Evolutionary conservation across 2,329 filamentous ascomycete species (phyloP).

Genomic region (Pseudocercospora crystallina): DNA sequence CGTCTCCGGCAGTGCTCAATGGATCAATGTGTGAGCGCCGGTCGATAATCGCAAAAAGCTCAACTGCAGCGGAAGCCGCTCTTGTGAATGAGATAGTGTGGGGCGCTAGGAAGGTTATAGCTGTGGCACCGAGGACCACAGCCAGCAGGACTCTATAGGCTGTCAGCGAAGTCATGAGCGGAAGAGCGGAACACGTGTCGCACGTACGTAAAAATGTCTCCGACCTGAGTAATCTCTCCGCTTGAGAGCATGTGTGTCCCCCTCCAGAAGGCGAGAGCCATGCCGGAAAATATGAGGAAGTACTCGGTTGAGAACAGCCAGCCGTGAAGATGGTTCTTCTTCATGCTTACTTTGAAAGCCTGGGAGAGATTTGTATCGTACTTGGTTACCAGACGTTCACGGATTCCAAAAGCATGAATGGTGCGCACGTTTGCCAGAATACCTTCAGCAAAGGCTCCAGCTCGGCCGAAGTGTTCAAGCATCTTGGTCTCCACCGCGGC

Average conservation of each 20-base stretch:
- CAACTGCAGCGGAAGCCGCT: conserved; percentile 41
- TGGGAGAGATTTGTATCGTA: conserved; percentile 45
- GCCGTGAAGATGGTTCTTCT: conserved; percentile 43
- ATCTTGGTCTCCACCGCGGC: conserved; percentile 37
- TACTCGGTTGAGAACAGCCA: conserved; percentile 44
- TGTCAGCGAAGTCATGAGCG: no score
- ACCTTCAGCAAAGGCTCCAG: conserved; percentile 50
- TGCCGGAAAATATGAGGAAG: conserved; percentile 42
- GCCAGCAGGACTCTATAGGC: conserved; percentile 19
- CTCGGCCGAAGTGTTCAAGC: conserved; percentile 40
- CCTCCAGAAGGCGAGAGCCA: conserved; percentile 45
- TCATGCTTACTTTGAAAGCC: conserved; percentile 45
- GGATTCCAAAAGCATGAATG: conserved; percentile 50
- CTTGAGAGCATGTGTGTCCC: conserved; percentile 37
- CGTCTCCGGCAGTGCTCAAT: conserved; percentile 23
- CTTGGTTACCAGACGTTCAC: conserved; percentile 40
- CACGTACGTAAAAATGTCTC: conserved; percentile 38
- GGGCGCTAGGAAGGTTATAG: conserved; percentile 41
- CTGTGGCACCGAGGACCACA: conserved; percentile 27
- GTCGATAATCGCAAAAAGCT: conserved; percentile 44
- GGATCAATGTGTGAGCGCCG: conserved; percentile 40
- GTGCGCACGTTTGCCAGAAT: conserved; percentile 46
- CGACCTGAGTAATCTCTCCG: conserved; percentile 32
- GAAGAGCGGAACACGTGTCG: no score
- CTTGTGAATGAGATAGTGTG: conserved; percentile 43